Evolutionary conservation across 2,329 filamentous ascomycete genomes (phyloP).

Genomic region (Venturia oleaginea): DNA sequence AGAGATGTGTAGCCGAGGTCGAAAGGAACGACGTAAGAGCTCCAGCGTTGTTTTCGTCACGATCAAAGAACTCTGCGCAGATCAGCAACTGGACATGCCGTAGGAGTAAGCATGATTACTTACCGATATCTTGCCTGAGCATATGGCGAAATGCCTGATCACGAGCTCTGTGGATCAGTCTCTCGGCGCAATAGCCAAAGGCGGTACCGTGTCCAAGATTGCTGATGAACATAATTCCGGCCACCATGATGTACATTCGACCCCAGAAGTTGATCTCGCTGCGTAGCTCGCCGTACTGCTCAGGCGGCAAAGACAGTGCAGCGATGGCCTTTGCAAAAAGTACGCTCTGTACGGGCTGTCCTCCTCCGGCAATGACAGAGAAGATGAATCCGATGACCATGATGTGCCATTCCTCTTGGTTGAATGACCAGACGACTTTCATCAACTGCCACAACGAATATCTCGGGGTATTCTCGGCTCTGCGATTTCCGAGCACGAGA

Average conservation of each 20-base stretch:
- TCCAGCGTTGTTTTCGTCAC: constrained; percentile 79
- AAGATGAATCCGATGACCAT: constrained; percentile 69
- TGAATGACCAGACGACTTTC: constrained; percentile 72
- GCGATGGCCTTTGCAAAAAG: constrained; percentile 86
- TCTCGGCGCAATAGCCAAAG: constrained; percentile 81
- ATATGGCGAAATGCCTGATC: constrained; percentile 77
- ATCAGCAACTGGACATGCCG: background rate
- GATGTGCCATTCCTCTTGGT: constrained; percentile 57
- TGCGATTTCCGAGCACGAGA: constrained; percentile 52
- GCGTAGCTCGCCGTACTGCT: constrained; percentile 49
- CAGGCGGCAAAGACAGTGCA: constrained; percentile 51
- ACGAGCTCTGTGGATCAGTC: constrained; percentile 72
- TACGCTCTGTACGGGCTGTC: constrained; percentile 67
- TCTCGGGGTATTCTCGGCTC: constrained; percentile 41
- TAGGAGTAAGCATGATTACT: background rate
- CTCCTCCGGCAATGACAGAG: constrained; percentile 68
- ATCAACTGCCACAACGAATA: constrained; percentile 70
- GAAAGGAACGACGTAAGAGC: constrained; percentile 82
- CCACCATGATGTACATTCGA: constrained; percentile 81
- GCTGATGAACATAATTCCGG: constrained; percentile 60
- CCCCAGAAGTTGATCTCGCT: constrained; percentile 76
- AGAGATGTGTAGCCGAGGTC: constrained; percentile 80
- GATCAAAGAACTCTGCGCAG: constrained; percentile 61
- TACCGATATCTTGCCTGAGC: constrained; percentile 78
- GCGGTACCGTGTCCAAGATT: constrained; percentile 63